Percentiles rank a stretch among this genome's conserved stretches.
Conservation (phyloP, 306 rosid species). For the Prosopis cineraria region DNA sequence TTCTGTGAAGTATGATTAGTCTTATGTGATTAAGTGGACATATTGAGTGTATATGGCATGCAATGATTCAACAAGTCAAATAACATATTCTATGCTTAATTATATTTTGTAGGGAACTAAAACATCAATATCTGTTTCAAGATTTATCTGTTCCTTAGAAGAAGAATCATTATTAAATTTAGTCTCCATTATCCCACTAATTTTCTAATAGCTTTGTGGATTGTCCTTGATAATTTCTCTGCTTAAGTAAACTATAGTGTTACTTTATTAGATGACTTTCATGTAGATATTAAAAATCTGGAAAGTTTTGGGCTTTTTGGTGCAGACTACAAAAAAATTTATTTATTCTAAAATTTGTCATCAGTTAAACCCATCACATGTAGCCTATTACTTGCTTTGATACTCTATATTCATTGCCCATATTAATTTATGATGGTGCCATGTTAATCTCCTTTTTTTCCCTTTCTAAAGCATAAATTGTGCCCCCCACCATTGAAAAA, state of each 20-base stretch:
- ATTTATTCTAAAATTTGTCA: constrained; percentile 6
- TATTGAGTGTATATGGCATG: constrained; percentile 1
- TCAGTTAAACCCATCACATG: not conserved
- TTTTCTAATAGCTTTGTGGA: not conserved
- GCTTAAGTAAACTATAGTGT: not conserved
- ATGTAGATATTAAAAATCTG: not conserved
- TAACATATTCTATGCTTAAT: constrained; percentile 3
- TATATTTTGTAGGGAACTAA: constrained; percentile 11
- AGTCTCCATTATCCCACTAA: not conserved
- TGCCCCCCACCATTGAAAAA: too few relatives aligned
- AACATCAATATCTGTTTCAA: not conserved
- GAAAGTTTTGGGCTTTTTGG: constrained; percentile 2
- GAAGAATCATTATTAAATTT: not conserved
- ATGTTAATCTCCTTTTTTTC: not conserved
- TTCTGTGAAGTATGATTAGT: not conserved
- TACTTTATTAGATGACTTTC: constrained; percentile 18
- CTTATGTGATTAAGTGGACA: constrained; percentile 12
- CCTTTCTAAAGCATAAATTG: not conserved
- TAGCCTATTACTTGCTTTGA: constrained; percentile 11
- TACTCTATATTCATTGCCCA: not conserved
- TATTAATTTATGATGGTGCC: not conserved
- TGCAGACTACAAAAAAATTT: constrained; percentile 22
- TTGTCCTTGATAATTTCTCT: not conserved
- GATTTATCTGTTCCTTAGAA: not conserved
- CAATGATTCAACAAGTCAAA: too few relatives aligned